Conservation (phyloP, 257 asterid species). For the Plantago elongata region DNA sequence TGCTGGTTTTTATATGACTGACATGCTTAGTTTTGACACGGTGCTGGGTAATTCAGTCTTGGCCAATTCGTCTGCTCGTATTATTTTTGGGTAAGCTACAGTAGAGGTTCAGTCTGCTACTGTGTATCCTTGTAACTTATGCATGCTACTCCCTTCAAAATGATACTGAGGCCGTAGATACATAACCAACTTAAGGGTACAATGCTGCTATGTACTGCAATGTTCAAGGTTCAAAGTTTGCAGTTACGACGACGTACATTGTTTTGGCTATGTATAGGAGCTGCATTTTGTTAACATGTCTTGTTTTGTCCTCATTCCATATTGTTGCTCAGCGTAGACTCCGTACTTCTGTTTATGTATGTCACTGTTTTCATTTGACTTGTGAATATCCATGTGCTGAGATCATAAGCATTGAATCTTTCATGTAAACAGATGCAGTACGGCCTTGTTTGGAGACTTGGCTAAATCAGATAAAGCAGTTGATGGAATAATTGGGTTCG, state of each 20-base stretch:
- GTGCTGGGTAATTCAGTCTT: conserved; percentile 52
- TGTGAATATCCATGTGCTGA: neutral
- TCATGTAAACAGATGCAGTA: conserved; percentile 68
- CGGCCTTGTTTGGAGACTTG: conserved; percentile 70
- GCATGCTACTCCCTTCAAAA: too few species aligned
- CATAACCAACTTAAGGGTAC: too few species aligned
- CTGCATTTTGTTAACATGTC: too few species aligned
- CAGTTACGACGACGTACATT: too few species aligned
- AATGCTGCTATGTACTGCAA: too few species aligned
- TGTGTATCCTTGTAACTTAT: too few species aligned
- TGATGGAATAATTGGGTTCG: conserved; percentile 90
- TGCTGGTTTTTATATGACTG: conserved; percentile 68
- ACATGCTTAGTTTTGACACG: conserved; percentile 67
- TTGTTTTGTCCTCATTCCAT: too few species aligned
- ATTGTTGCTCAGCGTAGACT: neutral
- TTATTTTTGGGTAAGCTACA: conserved; percentile 74
- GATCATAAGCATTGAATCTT: conserved; percentile 16
- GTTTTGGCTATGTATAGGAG: too few species aligned
- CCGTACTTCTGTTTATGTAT: conserved; percentile 6
- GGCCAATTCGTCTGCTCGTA: conserved; percentile 78
- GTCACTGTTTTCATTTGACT: neutral
- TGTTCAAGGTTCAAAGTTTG: too few species aligned
- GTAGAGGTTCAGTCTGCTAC: neutral
- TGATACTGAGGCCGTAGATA: too few species aligned
- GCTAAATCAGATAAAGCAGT: conserved; percentile 73